Percentiles rank a stretch among this genome's conserved stretches.
Conservation (phyloP, 2,329 filamentous ascomycete species). For the Aureobasidium sp. region DNA sequence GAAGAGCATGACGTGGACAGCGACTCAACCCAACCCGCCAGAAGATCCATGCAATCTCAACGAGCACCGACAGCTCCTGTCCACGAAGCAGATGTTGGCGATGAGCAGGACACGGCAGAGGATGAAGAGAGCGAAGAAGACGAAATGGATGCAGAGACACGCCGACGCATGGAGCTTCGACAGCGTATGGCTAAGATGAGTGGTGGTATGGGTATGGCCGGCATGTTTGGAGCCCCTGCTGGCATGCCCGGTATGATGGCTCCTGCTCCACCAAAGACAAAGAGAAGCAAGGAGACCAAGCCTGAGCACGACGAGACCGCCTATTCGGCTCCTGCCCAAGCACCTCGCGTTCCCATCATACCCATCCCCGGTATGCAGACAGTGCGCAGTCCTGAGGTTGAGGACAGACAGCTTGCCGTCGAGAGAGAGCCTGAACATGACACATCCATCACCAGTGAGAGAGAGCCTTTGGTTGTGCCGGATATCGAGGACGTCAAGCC, state of each 20-base stretch:
- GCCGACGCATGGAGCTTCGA: conserved; percentile 86
- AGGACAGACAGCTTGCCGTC: conserved; percentile 45
- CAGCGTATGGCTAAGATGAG: conserved; percentile 99
- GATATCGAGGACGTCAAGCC: conserved; percentile 61
- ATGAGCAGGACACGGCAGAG: conserved; percentile 53
- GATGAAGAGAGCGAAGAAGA: conserved; percentile 83
- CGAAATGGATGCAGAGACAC: conserved; percentile 88
- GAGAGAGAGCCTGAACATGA: conserved; percentile 57
- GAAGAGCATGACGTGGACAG: conserved; percentile 73
- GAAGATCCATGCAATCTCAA: conserved; percentile 26
- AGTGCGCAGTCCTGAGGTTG: conserved; percentile 54
- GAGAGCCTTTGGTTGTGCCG: conserved; percentile 52
- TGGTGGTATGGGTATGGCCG: conserved; percentile 96
- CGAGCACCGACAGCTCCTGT: conserved; percentile 46
- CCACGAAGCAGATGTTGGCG: conserved; percentile 50
- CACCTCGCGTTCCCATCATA: conserved; percentile 58
- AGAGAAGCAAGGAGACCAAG: conserved; percentile 39
- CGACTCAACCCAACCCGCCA: conserved; percentile 59
- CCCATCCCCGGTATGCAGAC: conserved; percentile 72
- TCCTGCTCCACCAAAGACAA: conserved; percentile 56
- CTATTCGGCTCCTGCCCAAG: conserved; percentile 27
- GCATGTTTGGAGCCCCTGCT: conserved; percentile 84
- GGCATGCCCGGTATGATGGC: conserved; percentile 62
- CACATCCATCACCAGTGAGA: conserved; percentile 46
- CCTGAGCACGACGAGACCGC: conserved; percentile 36